phyloP scores from a whole-genome alignment of 306 rosid species.

The Casuarina glauca region DNA sequence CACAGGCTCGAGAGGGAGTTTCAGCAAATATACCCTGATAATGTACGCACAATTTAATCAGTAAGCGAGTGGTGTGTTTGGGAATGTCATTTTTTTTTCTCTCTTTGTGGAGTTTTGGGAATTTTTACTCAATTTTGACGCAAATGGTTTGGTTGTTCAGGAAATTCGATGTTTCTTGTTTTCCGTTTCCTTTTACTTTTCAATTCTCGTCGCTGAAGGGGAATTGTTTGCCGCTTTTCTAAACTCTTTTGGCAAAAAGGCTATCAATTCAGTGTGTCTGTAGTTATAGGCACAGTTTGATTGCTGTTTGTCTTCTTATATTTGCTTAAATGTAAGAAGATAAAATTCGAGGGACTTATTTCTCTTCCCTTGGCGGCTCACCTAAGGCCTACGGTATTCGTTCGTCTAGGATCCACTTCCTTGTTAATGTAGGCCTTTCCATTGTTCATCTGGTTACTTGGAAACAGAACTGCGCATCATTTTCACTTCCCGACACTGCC shows the following conservation, averaged over 20 bases:
- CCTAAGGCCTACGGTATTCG: neutral
- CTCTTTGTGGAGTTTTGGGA: no score
- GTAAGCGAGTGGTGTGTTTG: no score
- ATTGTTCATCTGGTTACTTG: neutral
- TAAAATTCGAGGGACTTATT: neutral
- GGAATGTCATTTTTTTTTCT: no score
- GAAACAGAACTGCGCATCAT: neutral
- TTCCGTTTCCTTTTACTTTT: neutral
- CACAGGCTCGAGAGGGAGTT: constrained; percentile 78
- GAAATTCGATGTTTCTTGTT: neutral
- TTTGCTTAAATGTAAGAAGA: neutral
- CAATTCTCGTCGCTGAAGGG: no score
- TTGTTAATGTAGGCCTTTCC: neutral
- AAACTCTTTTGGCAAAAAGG: neutral
- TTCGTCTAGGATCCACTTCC: neutral
- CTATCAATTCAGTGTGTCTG: neutral
- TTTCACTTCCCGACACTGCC: neutral
- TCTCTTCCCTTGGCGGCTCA: neutral
- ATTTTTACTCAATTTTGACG: no score
- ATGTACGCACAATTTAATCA: constrained; percentile 31
- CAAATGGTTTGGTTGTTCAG: no score
- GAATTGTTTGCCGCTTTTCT: neutral
- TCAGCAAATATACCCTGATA: constrained; percentile 73
- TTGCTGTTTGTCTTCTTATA: neutral
- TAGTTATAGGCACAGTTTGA: neutral